Conservation (phyloP, 495 filamentous ascomycete genomes). For the Apiosordaria backusii region DNA sequence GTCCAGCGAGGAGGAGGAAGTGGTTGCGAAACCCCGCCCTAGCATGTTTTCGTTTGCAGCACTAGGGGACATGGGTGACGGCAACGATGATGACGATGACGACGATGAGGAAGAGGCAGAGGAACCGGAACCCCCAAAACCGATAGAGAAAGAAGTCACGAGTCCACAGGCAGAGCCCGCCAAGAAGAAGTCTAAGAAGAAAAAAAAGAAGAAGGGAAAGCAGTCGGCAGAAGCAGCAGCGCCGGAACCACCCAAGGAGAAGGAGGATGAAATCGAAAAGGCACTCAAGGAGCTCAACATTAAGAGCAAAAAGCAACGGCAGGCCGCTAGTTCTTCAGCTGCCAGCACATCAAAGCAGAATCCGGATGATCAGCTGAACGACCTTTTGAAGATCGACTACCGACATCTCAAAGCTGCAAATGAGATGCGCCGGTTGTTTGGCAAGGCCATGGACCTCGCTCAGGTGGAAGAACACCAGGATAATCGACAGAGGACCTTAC, state of each 20-base stretch:
- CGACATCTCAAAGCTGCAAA: slow-evolving; percentile 79
- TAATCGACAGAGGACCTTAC: slow-evolving; percentile 45
- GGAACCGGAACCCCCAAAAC: slow-evolving; percentile 34
- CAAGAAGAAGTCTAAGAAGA: slow-evolving; percentile 59
- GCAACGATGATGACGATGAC: slow-evolving; percentile 40
- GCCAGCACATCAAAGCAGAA: background rate
- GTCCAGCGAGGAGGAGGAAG: slow-evolving; percentile 41
- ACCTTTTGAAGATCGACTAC: slow-evolving; percentile 71
- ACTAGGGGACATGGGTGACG: slow-evolving; percentile 39
- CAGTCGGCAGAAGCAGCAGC: slow-evolving; percentile 18
- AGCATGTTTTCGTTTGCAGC: slow-evolving; percentile 51
- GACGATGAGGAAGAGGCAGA: slow-evolving; percentile 40
- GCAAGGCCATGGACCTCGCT: slow-evolving; percentile 67
- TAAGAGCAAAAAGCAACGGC: slow-evolving; percentile 30
- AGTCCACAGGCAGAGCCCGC: slow-evolving; percentile 37
- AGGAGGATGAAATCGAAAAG: slow-evolving; percentile 76
- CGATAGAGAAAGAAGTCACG: slow-evolving; percentile 16
- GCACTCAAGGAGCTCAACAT: slow-evolving; percentile 62
- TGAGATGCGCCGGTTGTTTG: slow-evolving; percentile 93
- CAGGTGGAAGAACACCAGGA: slow-evolving; percentile 49
- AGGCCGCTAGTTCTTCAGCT: slow-evolving; percentile 10
- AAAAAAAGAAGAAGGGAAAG: slow-evolving; percentile 52
- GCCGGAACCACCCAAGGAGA: slow-evolving; percentile 29
- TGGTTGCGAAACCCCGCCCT: slow-evolving; percentile 37
- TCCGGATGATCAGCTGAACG: slow-evolving; percentile 35